Evolutionary conservation across 1,284 basidiomycete genomes (phyloP).

Genomic region (Trichosporon ovoides): DNA sequence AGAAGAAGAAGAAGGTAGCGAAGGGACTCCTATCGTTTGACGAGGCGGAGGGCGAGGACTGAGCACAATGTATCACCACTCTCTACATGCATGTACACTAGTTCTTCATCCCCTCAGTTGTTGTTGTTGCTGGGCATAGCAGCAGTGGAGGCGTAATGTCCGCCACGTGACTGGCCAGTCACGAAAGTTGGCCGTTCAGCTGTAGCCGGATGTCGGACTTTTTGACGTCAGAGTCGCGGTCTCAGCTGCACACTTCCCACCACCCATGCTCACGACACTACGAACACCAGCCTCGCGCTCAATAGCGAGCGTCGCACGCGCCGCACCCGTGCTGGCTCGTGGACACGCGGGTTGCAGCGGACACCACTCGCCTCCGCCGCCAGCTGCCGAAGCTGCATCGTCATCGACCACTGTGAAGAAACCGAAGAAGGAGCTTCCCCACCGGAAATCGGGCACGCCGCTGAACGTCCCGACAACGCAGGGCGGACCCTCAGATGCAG

Average conservation of each 20-base stretch:
- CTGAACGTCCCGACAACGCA: constrained; percentile 19
- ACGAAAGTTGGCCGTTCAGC: neutral
- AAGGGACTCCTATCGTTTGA: constrained; percentile 45
- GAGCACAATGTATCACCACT: neutral
- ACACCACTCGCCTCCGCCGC: neutral
- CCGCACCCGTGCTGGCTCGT: neutral
- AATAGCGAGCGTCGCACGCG: neutral
- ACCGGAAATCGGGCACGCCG: constrained; percentile 16
- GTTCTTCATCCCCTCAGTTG: neutral
- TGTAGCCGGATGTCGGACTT: neutral
- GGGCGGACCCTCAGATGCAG: constrained; percentile 38
- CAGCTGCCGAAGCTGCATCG: neutral
- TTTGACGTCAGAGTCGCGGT: neutral
- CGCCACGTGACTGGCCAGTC: neutral
- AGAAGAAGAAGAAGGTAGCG: constrained; percentile 42
- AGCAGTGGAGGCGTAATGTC: neutral
- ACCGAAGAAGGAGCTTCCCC: neutral
- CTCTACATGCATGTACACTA: constrained; percentile 9
- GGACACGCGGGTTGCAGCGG: constrained; percentile 7
- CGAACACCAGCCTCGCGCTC: neutral
- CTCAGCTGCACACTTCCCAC: neutral
- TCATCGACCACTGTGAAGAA: neutral
- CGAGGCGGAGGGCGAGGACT: constrained; percentile 36
- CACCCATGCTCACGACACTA: neutral
- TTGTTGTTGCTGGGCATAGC: neutral